Base-by-base conservation (phyloP, 768 basidiomycete genomes). In the Macrolepiota fuliginosa region DNA sequence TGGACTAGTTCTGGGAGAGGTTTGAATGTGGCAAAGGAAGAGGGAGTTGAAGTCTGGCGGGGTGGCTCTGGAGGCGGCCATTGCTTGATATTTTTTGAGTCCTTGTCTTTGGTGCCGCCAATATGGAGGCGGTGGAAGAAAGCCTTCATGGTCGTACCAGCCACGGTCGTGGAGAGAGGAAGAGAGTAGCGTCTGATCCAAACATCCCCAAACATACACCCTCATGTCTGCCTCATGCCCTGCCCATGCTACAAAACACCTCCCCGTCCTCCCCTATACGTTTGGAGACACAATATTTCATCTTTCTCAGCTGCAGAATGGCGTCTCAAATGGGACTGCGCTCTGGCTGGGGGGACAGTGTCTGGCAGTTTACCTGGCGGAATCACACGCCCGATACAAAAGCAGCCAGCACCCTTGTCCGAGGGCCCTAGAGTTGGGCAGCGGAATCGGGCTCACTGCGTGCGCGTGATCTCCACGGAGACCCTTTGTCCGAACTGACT, bases 311-410 rank as follows among this genome's bases (percentile, higher is more conserved):
- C 76, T 70, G 47, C 77, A 84, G 71, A 80, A 90, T 67, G 87
- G 89, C 45, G 67, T 72, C 15, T 84, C 87, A 25, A 94, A 90
- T 62, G 93, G 93, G 17, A 93, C 91, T 2, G 84, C 90, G 1
- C 84, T 94, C 54, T 94, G 93, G 93, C 85, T 94, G 56, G 86
- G 85, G 45, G 90, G 86, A 0, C 92, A 96, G 72, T 82, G 89
- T 69, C 81, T 94, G 40, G 80, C 89, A 17, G 68, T 79, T 47
- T 91, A 86, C 69, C 77, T 92, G 35, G 74, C 79, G 19, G 72
- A 78, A 51, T 64, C 75, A 22, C 76, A 76, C 56, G 27, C 46
- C 25, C 70, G 69, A 62, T 69, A 66, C 63, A 58, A 47, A 51
- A 45, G 9, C 64, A 24, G 32, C 39, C 39, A 32, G 7, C 46